phyloP scores from a whole-genome alignment of 768 basidiomycete species.

The Calocybe indica region DNA sequence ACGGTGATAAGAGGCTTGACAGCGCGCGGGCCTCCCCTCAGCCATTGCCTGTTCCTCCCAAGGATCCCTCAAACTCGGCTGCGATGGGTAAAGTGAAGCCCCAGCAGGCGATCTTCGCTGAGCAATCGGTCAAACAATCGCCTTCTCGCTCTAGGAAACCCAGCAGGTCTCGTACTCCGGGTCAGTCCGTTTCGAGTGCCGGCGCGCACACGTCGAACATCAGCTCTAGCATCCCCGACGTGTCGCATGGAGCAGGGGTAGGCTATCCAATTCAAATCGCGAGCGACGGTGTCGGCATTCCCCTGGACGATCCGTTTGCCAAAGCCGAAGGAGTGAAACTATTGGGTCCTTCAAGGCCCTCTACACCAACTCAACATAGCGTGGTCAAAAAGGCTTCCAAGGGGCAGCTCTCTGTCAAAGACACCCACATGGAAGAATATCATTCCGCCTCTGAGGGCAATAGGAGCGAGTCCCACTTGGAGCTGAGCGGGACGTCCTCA shows the following conservation, averaged over 20 bases:
- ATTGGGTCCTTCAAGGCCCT: constrained; percentile 21
- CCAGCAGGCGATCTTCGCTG: too few relatives aligned
- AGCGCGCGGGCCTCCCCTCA: too few relatives aligned
- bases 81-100: too few relatives aligned
- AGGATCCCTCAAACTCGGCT: too few relatives aligned
- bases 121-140: background rate
- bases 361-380: background rate
- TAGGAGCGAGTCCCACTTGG: too few relatives aligned
- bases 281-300: constrained; percentile 26
- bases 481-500: too few relatives aligned
- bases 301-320: constrained; percentile 52
- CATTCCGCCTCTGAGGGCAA: constrained; percentile 3
- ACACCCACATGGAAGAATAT: constrained; percentile 3
- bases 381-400: background rate
- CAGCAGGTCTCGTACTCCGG: constrained; percentile 19
- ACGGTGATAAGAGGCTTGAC: too few relatives aligned
- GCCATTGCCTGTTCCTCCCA: too few relatives aligned
- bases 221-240: background rate
- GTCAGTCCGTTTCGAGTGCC: constrained; percentile 6
- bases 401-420: background rate
- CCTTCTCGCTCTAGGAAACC: constrained; percentile 19
- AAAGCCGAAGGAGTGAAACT: constrained; percentile 47
- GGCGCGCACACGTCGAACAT: constrained; percentile 1
- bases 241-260: constrained; percentile 9
- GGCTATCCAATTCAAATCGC: constrained; percentile 16